Conservation (phyloP, 805 yeast species). For the Yamadazyma scolyti region DNA sequence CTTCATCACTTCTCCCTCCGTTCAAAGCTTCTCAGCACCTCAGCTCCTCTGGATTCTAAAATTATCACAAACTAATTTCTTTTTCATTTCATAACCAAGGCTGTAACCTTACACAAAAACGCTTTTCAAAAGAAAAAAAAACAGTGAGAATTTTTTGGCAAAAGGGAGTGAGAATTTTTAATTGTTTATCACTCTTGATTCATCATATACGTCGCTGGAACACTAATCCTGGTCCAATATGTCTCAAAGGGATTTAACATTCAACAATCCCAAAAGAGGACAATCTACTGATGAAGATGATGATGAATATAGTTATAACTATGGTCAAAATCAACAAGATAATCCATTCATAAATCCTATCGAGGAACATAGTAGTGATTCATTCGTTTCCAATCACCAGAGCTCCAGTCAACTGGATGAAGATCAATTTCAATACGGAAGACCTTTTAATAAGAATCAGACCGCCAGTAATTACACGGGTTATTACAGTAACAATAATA, state of each 20-base stretch:
- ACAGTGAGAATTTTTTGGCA: too few species aligned
- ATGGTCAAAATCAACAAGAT: conserved; percentile 4
- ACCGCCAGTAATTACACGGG: conserved; percentile 30
- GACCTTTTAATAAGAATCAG: conserved; percentile 24
- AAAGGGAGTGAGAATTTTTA: too few species aligned
- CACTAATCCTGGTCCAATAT: conserved; percentile 4
- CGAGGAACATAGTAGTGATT: conserved; percentile 12
- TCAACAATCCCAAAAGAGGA: conserved; percentile 16
- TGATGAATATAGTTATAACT: conserved; percentile 8
- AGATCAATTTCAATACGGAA: conserved; percentile 23
- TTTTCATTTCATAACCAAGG: too few species aligned
- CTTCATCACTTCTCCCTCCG: too few species aligned
- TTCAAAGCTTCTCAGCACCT: too few species aligned
- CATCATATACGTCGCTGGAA: too few species aligned
- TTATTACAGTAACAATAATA: conserved; percentile 36
- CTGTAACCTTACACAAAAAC: too few species aligned
- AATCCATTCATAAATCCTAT: conserved; percentile 14
- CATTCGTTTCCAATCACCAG: conserved; percentile 12
- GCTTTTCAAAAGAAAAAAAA: too few species aligned
- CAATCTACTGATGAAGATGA: conserved; percentile 7
- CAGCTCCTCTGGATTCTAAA: too few species aligned
- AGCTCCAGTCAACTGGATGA: conserved; percentile 15
- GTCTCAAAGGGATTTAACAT: conserved; percentile 31
- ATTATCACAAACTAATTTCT: too few species aligned
- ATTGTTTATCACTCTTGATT: too few species aligned